phyloP scores from a whole-genome alignment of 2,329 filamentous ascomycete genomes.

The Cercospora janseana region DNA sequence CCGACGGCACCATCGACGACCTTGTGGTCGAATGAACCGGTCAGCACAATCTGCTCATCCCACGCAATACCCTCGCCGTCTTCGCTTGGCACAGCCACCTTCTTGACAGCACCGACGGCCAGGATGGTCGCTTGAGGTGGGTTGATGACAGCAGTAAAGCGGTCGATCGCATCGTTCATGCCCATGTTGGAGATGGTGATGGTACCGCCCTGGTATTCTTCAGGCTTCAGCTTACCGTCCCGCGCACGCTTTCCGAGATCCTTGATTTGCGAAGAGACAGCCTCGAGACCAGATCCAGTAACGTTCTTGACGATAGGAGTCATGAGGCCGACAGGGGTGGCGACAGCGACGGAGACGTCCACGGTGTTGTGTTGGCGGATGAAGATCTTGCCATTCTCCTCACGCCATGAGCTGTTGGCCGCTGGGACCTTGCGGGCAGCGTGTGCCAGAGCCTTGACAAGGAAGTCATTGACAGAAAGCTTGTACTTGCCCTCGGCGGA shows the following conservation, averaged over 20 bases:
- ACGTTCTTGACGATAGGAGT: conserved; percentile 94
- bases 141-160: conserved; percentile 99
- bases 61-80: conserved; percentile 76
- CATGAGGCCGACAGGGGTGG: conserved; percentile 90
- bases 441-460: conserved; percentile 90
- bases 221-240: conserved; percentile 97
- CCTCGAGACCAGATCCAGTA: conserved; percentile 79
- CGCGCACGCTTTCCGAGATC: conserved; percentile 94
- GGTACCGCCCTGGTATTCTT: conserved; percentile 98
- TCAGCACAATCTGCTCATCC: conserved; percentile 96
- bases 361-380: conserved; percentile 93
- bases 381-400: conserved; percentile 67
- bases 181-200: conserved; percentile 99
- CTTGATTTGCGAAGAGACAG: conserved; percentile 87
- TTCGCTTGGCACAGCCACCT: conserved; percentile 86
- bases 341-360: conserved; percentile 92
- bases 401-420: conserved; percentile 91
- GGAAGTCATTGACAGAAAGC: conserved; percentile 99
- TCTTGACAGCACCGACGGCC: conserved; percentile 89
- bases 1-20: conserved; percentile 95
- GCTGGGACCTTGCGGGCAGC: conserved; percentile 91
- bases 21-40: conserved; percentile 97
- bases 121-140: conserved; percentile 94
- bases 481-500: conserved; percentile 92
- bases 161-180: conserved; percentile 95